phyloP scores from a whole-genome alignment of 768 basidiomycete genomes.

The Auriscalpium orientale region DNA sequence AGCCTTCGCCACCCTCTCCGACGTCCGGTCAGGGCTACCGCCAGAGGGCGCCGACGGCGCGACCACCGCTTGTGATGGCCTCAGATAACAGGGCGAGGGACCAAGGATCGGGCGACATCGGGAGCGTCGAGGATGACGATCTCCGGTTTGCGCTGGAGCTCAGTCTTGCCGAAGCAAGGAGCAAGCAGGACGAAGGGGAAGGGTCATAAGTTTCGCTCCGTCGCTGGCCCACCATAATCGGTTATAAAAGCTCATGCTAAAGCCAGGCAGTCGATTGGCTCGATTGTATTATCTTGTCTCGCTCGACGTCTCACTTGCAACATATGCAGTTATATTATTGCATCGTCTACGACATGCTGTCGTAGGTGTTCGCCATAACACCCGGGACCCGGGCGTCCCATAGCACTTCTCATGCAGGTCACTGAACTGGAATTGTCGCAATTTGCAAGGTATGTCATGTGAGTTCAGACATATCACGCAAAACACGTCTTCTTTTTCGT shows the following conservation, averaged over 20 bases:
- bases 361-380: too few species aligned
- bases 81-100: not conserved
- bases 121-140: conserved; percentile 11
- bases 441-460: not conserved
- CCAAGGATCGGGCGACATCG: conserved; percentile 1
- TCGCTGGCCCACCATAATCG: not conserved
- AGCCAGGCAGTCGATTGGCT: not conserved
- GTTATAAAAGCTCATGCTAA: not conserved
- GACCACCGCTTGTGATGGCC: too few species aligned
- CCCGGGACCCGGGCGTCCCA: not conserved
- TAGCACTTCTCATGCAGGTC: not conserved
- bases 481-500: not conserved
- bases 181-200: conserved; percentile 2
- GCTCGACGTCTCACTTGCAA: not conserved
- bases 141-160: conserved; percentile 13
- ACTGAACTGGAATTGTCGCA: not conserved
- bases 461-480: not conserved
- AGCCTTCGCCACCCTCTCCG: conserved; percentile 5
- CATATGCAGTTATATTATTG: too few species aligned
- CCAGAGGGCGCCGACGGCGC: too few species aligned
- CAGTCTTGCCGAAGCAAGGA: conserved; percentile 12
- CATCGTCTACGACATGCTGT: too few species aligned
- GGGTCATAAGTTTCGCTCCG: not conserved
- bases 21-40: too few species aligned
- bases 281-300: not conserved